phyloP scores from a whole-genome alignment of 371 early-diverging fungal genomes.

The Apophysomyces variabilis region DNA sequence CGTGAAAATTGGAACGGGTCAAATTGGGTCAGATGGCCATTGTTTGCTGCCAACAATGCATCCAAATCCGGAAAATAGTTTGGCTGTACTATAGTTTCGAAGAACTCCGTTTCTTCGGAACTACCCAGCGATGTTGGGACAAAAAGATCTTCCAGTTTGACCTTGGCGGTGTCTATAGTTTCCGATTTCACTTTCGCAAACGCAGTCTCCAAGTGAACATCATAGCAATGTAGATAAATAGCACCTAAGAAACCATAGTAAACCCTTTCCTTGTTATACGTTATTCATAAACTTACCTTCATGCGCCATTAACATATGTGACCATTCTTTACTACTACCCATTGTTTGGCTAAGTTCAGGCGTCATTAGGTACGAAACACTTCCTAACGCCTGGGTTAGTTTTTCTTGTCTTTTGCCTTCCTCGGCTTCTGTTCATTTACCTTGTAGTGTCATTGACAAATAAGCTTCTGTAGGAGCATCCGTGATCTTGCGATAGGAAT shows the following conservation, averaged over 20 bases:
- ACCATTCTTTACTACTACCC: slow-evolving; percentile 22
- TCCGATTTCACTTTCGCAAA: slow-evolving; percentile 15
- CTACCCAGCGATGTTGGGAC: background rate
- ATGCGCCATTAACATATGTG: slow-evolving; percentile 38
- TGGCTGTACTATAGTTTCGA: background rate
- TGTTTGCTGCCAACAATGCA: background rate
- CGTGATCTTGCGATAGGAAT: slow-evolving; percentile 10
- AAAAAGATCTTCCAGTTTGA: slow-evolving; percentile 20
- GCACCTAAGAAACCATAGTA: slow-evolving; percentile 11
- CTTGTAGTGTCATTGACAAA: slow-evolving; percentile 34
- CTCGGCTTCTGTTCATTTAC: slow-evolving; percentile 14
- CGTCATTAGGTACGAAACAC: slow-evolving; percentile 36
- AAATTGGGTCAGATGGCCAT: background rate
- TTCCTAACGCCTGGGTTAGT: background rate
- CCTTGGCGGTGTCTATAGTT: background rate
- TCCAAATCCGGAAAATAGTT: background rate
- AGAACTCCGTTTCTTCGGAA: slow-evolving; percentile 3
- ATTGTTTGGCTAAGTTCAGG: slow-evolving; percentile 17
- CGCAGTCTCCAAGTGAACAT: slow-evolving; percentile 24
- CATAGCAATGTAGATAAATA: slow-evolving; percentile 30
- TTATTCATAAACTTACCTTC: slow-evolving; percentile 23
- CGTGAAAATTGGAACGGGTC: slow-evolving; percentile 15
- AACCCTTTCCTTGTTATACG: background rate
- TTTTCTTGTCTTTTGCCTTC: background rate
- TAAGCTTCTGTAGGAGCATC: slow-evolving; percentile 34